Percentiles rank a stretch among this genome's conserved stretches.
Evolutionary conservation across 2,329 filamentous ascomycete species (phyloP).

Genomic region (Pyrenophora teres): DNA sequence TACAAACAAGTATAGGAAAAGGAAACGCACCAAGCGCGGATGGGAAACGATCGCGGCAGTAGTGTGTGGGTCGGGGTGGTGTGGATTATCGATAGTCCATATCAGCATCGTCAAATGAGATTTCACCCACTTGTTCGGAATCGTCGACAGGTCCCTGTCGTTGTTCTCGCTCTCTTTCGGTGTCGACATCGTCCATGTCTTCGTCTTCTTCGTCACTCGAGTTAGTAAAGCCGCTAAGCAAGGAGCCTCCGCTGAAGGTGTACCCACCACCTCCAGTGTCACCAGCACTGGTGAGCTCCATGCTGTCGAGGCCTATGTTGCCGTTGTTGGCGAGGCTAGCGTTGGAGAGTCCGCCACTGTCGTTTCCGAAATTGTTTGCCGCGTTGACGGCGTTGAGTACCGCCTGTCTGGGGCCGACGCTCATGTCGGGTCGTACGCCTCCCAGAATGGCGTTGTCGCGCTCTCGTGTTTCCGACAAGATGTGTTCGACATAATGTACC

Average conservation of each 20-base stretch:
- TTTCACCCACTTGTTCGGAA: constrained; percentile 69
- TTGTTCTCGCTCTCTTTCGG: constrained; percentile 60
- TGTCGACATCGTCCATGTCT: constrained; percentile 84
- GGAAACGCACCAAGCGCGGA: constrained; percentile 48
- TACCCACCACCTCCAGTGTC: constrained; percentile 75
- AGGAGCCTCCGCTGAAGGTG: constrained; percentile 71
- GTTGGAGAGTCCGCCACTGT: constrained; percentile 64
- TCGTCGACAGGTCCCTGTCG: constrained; percentile 55
- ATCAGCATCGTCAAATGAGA: constrained; percentile 65
- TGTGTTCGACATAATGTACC: constrained; percentile 93
- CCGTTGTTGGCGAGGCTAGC: constrained; percentile 75
- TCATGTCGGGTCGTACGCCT: constrained; percentile 89
- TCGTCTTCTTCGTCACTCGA: constrained; percentile 96
- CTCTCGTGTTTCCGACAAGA: constrained; percentile 89
- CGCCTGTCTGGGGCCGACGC: constrained; percentile 75
- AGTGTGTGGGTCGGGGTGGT: constrained; percentile 27
- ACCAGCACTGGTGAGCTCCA: constrained; percentile 68
- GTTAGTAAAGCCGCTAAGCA: constrained; percentile 90
- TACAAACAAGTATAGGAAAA: constrained; percentile 23
- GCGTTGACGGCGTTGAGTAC: constrained; percentile 65
- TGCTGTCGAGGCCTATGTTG: constrained; percentile 59
- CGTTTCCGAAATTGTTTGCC: constrained; percentile 60
- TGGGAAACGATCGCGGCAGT: constrained; percentile 39
- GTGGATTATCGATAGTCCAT: constrained; percentile 61
- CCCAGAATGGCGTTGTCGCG: constrained; percentile 98